Evolutionary conservation across 2,329 filamentous ascomycete species (phyloP), one percentile per base, ranked within the genome.

Genomic region (Zymoseptoria pseudotritici): DNA sequence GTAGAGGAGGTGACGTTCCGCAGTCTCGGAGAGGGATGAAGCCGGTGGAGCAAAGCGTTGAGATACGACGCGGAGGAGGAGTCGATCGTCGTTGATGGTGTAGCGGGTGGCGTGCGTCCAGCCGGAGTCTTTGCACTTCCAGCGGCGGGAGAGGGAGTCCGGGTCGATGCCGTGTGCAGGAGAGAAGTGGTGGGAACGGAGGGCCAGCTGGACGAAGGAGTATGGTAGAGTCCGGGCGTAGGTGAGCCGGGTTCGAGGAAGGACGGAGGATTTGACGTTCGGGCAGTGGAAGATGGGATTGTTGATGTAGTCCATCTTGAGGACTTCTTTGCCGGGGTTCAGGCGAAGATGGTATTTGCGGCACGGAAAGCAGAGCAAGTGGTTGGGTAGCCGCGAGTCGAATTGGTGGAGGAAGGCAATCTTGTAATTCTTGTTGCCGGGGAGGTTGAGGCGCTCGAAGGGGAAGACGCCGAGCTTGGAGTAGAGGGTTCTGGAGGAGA

Each of bases 311-410:
- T 80, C 75, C 2, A 81, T 79, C 65, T 81, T 80, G 13, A 86
- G 70, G 10, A 75, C 77, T 67, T 86, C 84, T 36, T 75, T 64
- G 19, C 83, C 83, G 42, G 77, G 76, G 56, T 80, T 75, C 1
- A 76, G 80, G 51, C 84, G 79, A 4, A 76, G 70, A 67, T 86
- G 84, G 70, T 81, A 86, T 58, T 72, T 74, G 13, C 73, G 77
- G 67, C 84, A 86, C 4, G 79, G 78, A 67, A 84, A 83, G 70
- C 84, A 86, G 57, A 86, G 77, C 6, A 86, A 75, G 65, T 86
- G 82, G 42, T 78, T 74, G 2, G 83, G 83, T 19, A 83, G 73
- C 17, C 76, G 69, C 11, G 72, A 68, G 61, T 86, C 82, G 67
- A 85, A 75, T 2, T 72, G 69, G 11, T 76, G 67, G 4, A 86